phyloP scores from a whole-genome alignment of 768 basidiomycete species.

The Agaricus sinodeliciosus region DNA sequence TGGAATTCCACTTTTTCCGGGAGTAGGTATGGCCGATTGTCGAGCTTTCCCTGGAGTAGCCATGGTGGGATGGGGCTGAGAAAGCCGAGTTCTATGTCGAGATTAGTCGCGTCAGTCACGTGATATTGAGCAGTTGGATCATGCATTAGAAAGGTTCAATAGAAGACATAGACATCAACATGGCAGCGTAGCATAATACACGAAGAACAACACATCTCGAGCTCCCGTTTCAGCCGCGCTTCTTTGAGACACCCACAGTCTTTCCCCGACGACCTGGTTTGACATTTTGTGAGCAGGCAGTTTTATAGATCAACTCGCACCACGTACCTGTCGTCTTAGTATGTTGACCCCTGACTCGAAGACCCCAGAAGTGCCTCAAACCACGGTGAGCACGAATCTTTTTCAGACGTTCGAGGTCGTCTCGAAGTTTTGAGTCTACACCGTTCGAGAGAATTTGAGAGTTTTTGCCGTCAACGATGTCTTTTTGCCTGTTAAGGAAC shows the following conservation, averaged over 20 bases:
- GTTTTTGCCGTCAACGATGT: slow-evolving; percentile 96
- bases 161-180: neutral
- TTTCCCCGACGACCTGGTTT: slow-evolving; percentile 83
- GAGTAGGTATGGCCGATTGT: slow-evolving; percentile 35
- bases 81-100: slow-evolving; percentile 2
- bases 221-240: slow-evolving; percentile 45
- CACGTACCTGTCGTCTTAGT: slow-evolving; percentile 93
- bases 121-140: too few relatives aligned
- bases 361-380: slow-evolving; percentile 87
- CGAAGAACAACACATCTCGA: neutral
- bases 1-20: slow-evolving; percentile 44
- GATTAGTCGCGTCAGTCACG: slow-evolving; percentile 4
- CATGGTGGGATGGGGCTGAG: slow-evolving; percentile 17
- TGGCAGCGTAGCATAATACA: slow-evolving; percentile 5
- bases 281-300: slow-evolving; percentile 4
- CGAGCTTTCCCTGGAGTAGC: slow-evolving; percentile 36
- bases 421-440: slow-evolving; percentile 97
- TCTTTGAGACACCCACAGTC: slow-evolving; percentile 96
- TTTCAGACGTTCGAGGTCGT: slow-evolving; percentile 97
- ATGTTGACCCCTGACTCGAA: slow-evolving; percentile 97
- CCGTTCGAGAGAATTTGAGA: slow-evolving; percentile 93
- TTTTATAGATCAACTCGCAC: neutral
- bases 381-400: slow-evolving; percentile 98
- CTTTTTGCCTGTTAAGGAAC: slow-evolving; percentile 99
- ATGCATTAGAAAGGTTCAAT: too few relatives aligned